These are phyloP conservation scores for Teunomyces kruisii DNA, from an alignment of 805 yeast species.

Conservation along the genomic window DNA sequence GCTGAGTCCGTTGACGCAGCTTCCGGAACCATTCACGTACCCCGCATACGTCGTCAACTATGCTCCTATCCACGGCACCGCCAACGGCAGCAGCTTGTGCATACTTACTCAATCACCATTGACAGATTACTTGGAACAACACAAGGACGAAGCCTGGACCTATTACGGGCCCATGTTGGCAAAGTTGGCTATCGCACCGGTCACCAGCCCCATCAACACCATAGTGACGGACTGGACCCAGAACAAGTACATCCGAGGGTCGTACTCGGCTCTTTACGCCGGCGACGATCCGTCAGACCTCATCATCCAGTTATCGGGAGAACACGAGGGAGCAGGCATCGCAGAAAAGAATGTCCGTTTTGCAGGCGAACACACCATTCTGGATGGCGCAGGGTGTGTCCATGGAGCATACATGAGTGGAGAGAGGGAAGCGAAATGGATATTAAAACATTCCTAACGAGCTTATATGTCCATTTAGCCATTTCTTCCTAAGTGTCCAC, in stretches of 20 bases:
- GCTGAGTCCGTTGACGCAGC: slow-evolving; percentile 6
- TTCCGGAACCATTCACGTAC: slow-evolving; percentile 51
- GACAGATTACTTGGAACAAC: slow-evolving; percentile 56
- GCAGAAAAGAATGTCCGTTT: slow-evolving; percentile 59
- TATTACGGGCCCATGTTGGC: slow-evolving; percentile 55
- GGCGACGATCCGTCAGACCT: slow-evolving; percentile 69
- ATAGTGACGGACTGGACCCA: slow-evolving; percentile 68
- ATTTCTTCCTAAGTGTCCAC: no score
- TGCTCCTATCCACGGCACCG: slow-evolving; percentile 37
- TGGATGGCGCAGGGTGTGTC: slow-evolving; percentile 88
- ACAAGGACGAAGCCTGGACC: slow-evolving; percentile 55
- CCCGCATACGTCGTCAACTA: slow-evolving; percentile 66
- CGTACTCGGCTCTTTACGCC: slow-evolving; percentile 71
- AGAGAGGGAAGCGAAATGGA: slow-evolving; percentile 49
- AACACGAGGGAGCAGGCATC: slow-evolving; percentile 38
- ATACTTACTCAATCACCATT: slow-evolving; percentile 71
- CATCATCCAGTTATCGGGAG: slow-evolving; percentile 57
- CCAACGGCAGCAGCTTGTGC: slow-evolving; percentile 52
- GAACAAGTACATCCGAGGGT: slow-evolving; percentile 78
- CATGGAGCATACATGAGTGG: slow-evolving; percentile 91
- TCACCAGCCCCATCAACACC: slow-evolving; percentile 35
- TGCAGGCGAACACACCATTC: slow-evolving; percentile 88
- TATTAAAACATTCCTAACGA: slow-evolving; percentile 17
- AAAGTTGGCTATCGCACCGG: slow-evolving; percentile 20
- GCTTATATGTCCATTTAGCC: no score